phyloP scores from a whole-genome alignment of 805 yeast species.

The Zygosaccharomyces lentus region DNA sequence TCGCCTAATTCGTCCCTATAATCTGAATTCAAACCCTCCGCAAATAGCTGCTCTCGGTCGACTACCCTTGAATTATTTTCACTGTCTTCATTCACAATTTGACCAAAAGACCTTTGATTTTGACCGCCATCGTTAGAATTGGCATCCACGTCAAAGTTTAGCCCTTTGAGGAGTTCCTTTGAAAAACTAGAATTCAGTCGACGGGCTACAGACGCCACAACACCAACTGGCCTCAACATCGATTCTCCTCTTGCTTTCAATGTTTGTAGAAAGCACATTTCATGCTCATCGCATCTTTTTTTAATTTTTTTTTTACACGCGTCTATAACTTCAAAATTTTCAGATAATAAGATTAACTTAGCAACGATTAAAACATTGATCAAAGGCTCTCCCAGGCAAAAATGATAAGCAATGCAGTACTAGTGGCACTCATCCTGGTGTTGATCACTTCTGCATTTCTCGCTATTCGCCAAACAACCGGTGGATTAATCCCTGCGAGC shows the following conservation, averaged over 20 bases:
- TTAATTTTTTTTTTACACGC: background rate
- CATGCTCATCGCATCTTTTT: constrained; percentile 11
- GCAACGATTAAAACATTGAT: background rate
- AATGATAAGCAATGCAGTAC: constrained; percentile 17
- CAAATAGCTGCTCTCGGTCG: constrained; percentile 35
- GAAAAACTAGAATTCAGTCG: constrained; percentile 7
- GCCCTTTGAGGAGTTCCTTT: constrained; percentile 1
- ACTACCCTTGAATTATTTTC: constrained; percentile 27
- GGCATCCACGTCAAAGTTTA: constrained; percentile 6
- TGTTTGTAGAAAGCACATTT: background rate
- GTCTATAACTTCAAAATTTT: constrained; percentile 11
- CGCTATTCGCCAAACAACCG: constrained; percentile 16
- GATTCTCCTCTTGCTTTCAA: background rate
- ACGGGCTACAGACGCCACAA: constrained; percentile 1
- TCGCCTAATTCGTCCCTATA: constrained; percentile 30
- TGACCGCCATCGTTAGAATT: background rate
- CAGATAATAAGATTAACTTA: constrained; percentile 2
- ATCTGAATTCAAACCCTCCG: constrained; percentile 28
- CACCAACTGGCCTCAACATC: constrained; percentile 9
- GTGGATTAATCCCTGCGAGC: constrained; percentile 14
- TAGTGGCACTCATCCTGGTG: constrained; percentile 17
- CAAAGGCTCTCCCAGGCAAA: background rate
- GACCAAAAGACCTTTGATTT: constrained; percentile 13
- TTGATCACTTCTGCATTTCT: constrained; percentile 19
- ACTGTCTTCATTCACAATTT: constrained; percentile 9